These are phyloP conservation scores for Phytophthora pini DNA, from an alignment of 352 stramenopile genomes.

Conservation along the genomic window DNA sequence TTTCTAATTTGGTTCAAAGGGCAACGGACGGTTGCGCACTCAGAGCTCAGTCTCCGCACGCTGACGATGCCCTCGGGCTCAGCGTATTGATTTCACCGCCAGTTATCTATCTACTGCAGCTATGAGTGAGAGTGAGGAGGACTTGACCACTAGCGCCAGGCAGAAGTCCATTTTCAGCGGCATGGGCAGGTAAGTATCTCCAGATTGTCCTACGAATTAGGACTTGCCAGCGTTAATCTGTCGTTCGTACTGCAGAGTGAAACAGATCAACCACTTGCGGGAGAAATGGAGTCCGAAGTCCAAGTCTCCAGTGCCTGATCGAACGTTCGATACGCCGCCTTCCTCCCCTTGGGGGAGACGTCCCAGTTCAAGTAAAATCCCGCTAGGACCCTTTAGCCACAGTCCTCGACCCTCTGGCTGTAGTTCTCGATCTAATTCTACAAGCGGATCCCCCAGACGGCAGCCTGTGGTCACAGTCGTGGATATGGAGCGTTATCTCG, in stretches of 20 bases:
- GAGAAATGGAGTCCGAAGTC: slow-evolving; percentile 56
- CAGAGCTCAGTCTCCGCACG: slow-evolving; percentile 1
- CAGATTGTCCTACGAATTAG: neutral
- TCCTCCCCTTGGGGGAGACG: slow-evolving; percentile 26
- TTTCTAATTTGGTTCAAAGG: slow-evolving; percentile 23
- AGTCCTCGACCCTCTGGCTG: slow-evolving; percentile 8
- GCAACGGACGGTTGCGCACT: slow-evolving; percentile 16
- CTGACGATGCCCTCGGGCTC: slow-evolving; percentile 17
- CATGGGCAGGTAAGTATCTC: slow-evolving; percentile 39
- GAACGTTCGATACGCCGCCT: slow-evolving; percentile 21
- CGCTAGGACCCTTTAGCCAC: slow-evolving; percentile 9
- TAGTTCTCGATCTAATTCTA: slow-evolving; percentile 11
- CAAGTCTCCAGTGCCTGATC: slow-evolving; percentile 22
- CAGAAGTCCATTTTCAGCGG: slow-evolving; percentile 60
- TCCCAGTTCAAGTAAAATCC: slow-evolving; percentile 21
- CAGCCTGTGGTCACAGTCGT: slow-evolving; percentile 35
- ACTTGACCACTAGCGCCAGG: slow-evolving; percentile 28
- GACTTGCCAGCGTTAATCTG: neutral
- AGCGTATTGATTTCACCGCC: slow-evolving; percentile 15
- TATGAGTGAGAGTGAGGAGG: slow-evolving; percentile 58
- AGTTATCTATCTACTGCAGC: neutral
- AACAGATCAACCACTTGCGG: slow-evolving; percentile 59
- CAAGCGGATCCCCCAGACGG: slow-evolving; percentile 6
- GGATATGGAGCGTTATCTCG: slow-evolving; percentile 57
- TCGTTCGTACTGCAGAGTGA: slow-evolving; percentile 32